Evolutionary conservation across 225 moss, liverwort and hornwort genomes (phyloP), one percentile per base, ranked within the genome.

Genomic region (Pseudisothecium myosuroides): DNA sequence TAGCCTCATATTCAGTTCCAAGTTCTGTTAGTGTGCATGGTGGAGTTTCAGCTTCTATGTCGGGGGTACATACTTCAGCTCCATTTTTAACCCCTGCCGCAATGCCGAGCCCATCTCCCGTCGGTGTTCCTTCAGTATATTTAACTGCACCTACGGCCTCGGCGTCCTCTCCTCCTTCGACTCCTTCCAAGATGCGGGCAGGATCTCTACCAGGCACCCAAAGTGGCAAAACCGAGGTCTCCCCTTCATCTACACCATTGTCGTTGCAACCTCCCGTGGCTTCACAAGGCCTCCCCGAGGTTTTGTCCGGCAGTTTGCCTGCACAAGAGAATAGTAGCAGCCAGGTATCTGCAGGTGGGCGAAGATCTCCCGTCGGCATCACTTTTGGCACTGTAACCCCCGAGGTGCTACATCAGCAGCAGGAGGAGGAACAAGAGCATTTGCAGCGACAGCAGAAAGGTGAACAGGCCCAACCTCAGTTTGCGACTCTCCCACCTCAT

Each of bases 351-450:
- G 83, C 90, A 80, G 90, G 93, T 80, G 96, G 92, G 62, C 92
- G 95, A 85, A 93, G 93, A 83, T 90, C 96, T 20, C 94, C 97
- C 43, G 93, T 94, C 63, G 97, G 95, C 90, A 92, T 99, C 89
- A 99, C 99, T 29, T 99, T 99, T 86, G 99, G 99, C 76, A 99
- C 99, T 85, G 99, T 99, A 74, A 96, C 99, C 76, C 92, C 97
- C 14, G 99, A 99, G 90, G 93, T 99, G 83, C 87, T 99, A 80
- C 96, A 95, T 65, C 96, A 96, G 93, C 93, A 93, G 87, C 95
- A 95, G 73, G 93, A 96, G 69, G 93, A 95, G 55, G 93, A 91
- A 47, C 93, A 93, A 55, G 95, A 94, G 59, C 94, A 92, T 78
- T 90, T 88, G 77, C 93, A 92, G 71, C 90, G 89, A 62, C 92